Base-by-base conservation (phyloP, 1,139 yeast species). In the Chernovozyma aurita region DNA sequence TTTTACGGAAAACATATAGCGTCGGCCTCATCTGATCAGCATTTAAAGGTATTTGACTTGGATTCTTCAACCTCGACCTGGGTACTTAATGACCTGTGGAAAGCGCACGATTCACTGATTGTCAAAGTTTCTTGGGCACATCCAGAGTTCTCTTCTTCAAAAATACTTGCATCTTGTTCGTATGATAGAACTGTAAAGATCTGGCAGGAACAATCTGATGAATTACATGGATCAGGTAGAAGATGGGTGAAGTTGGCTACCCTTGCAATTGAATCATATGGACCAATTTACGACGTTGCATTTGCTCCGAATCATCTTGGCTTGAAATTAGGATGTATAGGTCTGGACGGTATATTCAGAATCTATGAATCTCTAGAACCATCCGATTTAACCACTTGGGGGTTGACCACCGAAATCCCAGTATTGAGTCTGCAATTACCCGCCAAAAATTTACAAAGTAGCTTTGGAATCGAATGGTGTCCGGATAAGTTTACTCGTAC, bases 361-460 rank as follows among this genome's bases (percentile, higher is more conserved):
- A 74, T 92, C 11, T 92, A 92, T 55, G 97, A 88, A 54, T 87
- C 95, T 1, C 55, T 85, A 37, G 97, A 90, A 46, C 96, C 97
- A 0, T 77, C 88, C 22, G 92, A 87, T 54, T 65, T 90, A 48
- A 70, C 85, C 31, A 77, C 75, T 39, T 92, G 98, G 98, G 76
- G 84, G 1, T 59, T 85, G 28, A 75, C 87, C 5, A 70, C 81
- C 8, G 97, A 88, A 57, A 65, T 82, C 17, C 73, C 78, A 11
- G 77, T 87, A n/a, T 63, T 86, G 40, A 73, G 68, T 31, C 69
- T 55, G 61, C 70, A 59, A 44, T 51, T 70, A 21, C 94, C 94
- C 0, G 90, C 92, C 1, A 77, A 83, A 32, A 86, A 85, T 48
- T 63, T 87, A 41, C 97, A 90, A 57, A 80, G 94, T 40, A 86